Evolutionary conservation across 106 monocot genomes (phyloP), one percentile per base, ranked within the genome.

Genomic region (Allium fistulosum): DNA sequence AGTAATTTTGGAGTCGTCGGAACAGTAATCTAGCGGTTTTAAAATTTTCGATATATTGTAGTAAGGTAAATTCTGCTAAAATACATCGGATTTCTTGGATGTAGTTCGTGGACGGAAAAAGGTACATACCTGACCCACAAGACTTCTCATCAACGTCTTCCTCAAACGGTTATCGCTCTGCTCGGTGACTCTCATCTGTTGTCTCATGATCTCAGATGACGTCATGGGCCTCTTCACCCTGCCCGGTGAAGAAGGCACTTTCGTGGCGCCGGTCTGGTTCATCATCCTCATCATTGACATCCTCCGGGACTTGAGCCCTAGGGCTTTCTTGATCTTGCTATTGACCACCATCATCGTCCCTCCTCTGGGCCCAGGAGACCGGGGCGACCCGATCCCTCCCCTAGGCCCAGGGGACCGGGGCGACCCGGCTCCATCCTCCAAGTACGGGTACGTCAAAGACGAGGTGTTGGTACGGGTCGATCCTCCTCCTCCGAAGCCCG

Each of bases 181-280:
- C 63, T 81, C 84, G 0, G 88, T 71, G 11, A 88, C 84, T 15
- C 81, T 59, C 88, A 88, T 88, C 62, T 88, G 88, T 61, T 71
- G 79, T 56, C 84, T 75, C 84, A 88, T 88, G 56, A 88, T 84
- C 81, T 88, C 88, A 7, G 88, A 84, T 1, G 88, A 84, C 9
- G 88, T 88, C 88, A 84, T 84, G 22, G 88, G 88, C 50, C 84
- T 72, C 75, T 66, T 77, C 48, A 55, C 61, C 71, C 62, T 84
- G 4, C 71, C 79, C n/a, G 81, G 79, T 12, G 80, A 69, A 13
- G 27, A 14, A 28, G 17, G 17, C 55, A 62, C 72, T 8, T 52
- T 26, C 9, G 65, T 60, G 17, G 60, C 59, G 49, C 65, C 57
- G 45, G 51, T 28, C 11, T 47, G 56, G 16, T 56, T 72, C 83